These are phyloP conservation scores for Psilocybe subaeruginosa DNA, from an alignment of 768 basidiomycete species.

Conservation along the genomic window DNA sequence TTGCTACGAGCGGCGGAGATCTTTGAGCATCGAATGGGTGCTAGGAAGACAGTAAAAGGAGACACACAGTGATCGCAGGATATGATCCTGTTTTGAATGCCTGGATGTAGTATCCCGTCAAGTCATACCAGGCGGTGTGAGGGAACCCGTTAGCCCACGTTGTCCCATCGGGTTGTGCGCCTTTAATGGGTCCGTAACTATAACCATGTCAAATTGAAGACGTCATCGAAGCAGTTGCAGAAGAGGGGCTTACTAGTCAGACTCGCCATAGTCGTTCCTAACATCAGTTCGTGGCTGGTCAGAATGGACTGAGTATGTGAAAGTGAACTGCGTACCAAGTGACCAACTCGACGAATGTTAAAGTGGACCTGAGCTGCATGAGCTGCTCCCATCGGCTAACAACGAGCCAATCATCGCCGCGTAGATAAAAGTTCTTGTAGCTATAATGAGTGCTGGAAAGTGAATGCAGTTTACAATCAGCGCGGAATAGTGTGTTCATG, in stretches of 20 bases:
- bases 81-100: conserved; percentile 71
- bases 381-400: conserved; percentile 73
- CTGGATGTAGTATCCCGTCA: conserved; percentile 66
- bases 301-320: not conserved
- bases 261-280: conserved; percentile 81
- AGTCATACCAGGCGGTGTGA: conserved; percentile 59
- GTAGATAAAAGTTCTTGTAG: conserved; percentile 70
- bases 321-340: conserved; percentile 53
- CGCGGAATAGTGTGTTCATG: not conserved
- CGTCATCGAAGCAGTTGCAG: not conserved
- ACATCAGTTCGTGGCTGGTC: not conserved
- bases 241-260: conserved; percentile 53
- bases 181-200: conserved; percentile 63
- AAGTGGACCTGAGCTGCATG: conserved; percentile 53
- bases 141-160: conserved; percentile 46
- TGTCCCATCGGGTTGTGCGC: conserved; percentile 45
- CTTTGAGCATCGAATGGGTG: not conserved
- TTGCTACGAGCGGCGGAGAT: conserved; percentile 29
- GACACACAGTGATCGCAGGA: conserved; percentile 56
- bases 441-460: conserved; percentile 47
- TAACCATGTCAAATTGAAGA: not conserved
- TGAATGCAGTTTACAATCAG: not conserved
- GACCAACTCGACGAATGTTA: conserved; percentile 66
- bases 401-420: conserved; percentile 70
- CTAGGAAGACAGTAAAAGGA: conserved; percentile 22